Evolutionary conservation across 2,329 filamentous ascomycete species (phyloP), one percentile per base, ranked within the genome.

Genomic region (Fusarium hainanense): DNA sequence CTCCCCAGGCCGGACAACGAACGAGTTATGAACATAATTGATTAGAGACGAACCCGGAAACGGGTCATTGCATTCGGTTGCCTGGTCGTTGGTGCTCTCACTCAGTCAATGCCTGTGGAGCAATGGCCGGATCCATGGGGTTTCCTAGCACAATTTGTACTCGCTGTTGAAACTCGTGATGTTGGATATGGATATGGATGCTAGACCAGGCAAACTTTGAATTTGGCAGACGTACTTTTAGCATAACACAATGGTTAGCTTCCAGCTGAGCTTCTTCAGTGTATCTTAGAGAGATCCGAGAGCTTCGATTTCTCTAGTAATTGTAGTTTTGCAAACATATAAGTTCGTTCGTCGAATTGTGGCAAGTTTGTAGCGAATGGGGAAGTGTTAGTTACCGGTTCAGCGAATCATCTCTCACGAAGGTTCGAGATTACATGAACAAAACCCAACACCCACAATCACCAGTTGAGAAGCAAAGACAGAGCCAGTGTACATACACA

Each of bases 31-130:
- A 47, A 66, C 57, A 43, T 23, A 43, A 16, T 43, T 52, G 20
- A 49, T 18, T 49, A 64, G 49, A 58, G 44, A 51, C 57, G 65
- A 66, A 50, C 47, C 48, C 58, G 34, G 52, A 63, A 60, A 58
- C 56, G 69, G 69, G 46, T 46, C 56, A 61, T 63, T 54, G 55
- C 63, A 66, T 28, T 67, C 58, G 46, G 65, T 69, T 71, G 69
- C 44, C 63, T 40, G 56, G 66, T 54, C 49, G 69, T 48, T 63
- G 51, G 59, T 52, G 34, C n/a, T 27, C 23, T 27, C 47, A 58
- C 43, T 54, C 27, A 48, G 40, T 54, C 58, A 57, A 58, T 58
- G 37, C 34, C 57, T 48, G 58, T 47, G 50, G 47, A 57, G 50
- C 21, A 54, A 52, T 62, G 41, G 59, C 63, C 62, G 65, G 65